Conservation (phyloP, 345 rosid genomes). For the Balakata baccata region DNA sequence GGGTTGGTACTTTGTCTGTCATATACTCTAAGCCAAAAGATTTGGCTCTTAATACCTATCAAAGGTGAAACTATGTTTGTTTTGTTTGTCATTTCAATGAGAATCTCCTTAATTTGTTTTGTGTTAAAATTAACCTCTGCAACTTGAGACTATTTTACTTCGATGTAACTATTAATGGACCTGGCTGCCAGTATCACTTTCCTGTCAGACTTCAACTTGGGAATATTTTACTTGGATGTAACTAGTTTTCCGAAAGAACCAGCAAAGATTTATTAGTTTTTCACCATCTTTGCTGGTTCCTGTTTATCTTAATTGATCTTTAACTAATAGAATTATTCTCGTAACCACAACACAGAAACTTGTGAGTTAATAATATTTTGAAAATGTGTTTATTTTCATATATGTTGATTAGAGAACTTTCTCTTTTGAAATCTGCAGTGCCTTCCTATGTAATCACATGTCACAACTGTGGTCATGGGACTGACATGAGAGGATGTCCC, state of each 20-base stretch:
- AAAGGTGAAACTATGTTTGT: too few species aligned
- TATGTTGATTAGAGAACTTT: background rate
- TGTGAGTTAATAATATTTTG: background rate
- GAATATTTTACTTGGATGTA: background rate
- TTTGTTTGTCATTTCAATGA: too few species aligned
- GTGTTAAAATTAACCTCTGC: too few species aligned
- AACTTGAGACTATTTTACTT: too few species aligned
- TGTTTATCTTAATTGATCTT: too few species aligned
- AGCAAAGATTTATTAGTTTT: background rate
- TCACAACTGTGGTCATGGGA: constrained; percentile 91
- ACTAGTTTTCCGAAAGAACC: background rate
- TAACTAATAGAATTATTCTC: background rate
- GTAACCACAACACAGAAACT: background rate
- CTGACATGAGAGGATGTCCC: constrained; percentile 91
- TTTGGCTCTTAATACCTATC: too few species aligned
- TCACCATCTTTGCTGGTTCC: background rate
- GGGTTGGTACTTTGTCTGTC: too few species aligned
- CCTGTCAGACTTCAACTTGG: background rate
- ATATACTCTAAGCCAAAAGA: too few species aligned
- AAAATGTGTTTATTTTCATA: background rate
- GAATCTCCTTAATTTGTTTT: too few species aligned
- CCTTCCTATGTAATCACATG: constrained; percentile 64
- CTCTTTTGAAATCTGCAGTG: constrained; percentile 38
- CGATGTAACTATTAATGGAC: too few species aligned
- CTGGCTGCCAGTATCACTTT: background rate